A percentile compares a stretch with the other conserved stretches of the same genome.
Conservation (phyloP, 805 yeast species). For the Phaffomyces antillensis region DNA sequence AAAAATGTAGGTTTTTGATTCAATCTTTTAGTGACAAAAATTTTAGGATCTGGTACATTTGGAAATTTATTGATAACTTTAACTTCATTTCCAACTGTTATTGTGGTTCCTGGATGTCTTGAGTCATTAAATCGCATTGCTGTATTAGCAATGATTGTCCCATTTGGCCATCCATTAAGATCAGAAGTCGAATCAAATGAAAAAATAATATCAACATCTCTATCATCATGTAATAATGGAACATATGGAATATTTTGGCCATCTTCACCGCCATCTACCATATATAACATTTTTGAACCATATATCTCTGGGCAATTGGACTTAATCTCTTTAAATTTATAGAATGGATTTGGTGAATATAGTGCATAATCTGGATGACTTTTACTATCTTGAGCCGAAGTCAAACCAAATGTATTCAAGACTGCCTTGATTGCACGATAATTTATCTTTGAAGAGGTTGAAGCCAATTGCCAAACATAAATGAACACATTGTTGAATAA, state of each 20-base stretch:
- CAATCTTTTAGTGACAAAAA: conserved; percentile 42
- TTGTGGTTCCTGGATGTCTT: conserved; percentile 22
- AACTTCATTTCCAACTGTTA: conserved; percentile 30
- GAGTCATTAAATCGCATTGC: conserved; percentile 18
- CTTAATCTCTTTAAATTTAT: conserved; percentile 18
- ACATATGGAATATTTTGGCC: conserved; percentile 62
- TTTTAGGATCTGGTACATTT: conserved; percentile 47
- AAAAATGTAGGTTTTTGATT: conserved; percentile 66
- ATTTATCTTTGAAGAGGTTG: conserved; percentile 22
- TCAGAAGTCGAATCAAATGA: conserved; percentile 58
- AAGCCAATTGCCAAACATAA: conserved; percentile 33
- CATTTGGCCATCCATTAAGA: conserved; percentile 48
- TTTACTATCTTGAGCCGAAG: conserved; percentile 27
- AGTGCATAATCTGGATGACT: conserved; percentile 53
- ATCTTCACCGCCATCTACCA: conserved; percentile 82
- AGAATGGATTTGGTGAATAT: conserved; percentile 58
- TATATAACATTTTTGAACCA: conserved; percentile 26
- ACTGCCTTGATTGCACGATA: conserved; percentile 31
- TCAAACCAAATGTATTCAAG: conserved; percentile 38
- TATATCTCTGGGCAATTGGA: conserved; percentile 14
- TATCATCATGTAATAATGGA: conserved; percentile 55
- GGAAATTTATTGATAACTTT: conserved; percentile 46
- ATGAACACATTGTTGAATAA: conserved; percentile 45
- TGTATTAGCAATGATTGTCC: conserved; percentile 38
- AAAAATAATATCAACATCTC: conserved; percentile 56